Evolutionary conservation across 495 filamentous ascomycete species (phyloP), one percentile per base, ranked within the genome.

Genomic region (Podospora conica): DNA sequence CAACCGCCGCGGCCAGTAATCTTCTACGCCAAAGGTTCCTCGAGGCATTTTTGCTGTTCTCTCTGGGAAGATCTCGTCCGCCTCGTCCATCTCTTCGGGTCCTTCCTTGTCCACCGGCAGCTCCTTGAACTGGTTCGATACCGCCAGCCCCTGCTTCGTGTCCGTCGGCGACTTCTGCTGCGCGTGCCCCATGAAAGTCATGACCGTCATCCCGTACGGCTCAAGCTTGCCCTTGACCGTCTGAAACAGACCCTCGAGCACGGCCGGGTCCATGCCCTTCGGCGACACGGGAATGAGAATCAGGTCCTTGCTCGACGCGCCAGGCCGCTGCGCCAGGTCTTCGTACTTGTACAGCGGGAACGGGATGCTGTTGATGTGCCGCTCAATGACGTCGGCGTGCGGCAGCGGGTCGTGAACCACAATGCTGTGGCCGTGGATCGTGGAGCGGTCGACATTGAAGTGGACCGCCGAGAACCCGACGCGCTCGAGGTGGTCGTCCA

Each of bases 381-480:
- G 56, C 20, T 61, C 27, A 28, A 68, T 58, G 6, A 55, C 21
- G 6, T 56, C 31, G 22, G 56, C 61, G 7, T 64, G 64, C 33
- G 61, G 40, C 25, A 53, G 12, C 21, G 61, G 66, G 22, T 68
- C 61, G 1, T 60, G 57, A 2, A 68, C 33, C 3, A 68, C 66
- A 23, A 64, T 53, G 27, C 66, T 68, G 21, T 68, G 66, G 2
- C 25, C 40, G 22, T 27, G 29, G 29, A 64, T 68, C 20, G 58
- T 31, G 9, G 22, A 18, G 21, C 60, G 40, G 27, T 64, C 60
- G 21, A 21, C 56, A 5, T 40, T 55, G 3, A 25, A 68, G 3
- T 8, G 24, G 12, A 18, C 29, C 7, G 53, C 27, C 15, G 31
- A n/a, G 33, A 64, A 64, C 21, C 61, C 33, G 21, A 68, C 29